These are phyloP conservation scores for Petunia axillaris DNA, from an alignment of 257 asterid species.

Conservation along the genomic window DNA sequence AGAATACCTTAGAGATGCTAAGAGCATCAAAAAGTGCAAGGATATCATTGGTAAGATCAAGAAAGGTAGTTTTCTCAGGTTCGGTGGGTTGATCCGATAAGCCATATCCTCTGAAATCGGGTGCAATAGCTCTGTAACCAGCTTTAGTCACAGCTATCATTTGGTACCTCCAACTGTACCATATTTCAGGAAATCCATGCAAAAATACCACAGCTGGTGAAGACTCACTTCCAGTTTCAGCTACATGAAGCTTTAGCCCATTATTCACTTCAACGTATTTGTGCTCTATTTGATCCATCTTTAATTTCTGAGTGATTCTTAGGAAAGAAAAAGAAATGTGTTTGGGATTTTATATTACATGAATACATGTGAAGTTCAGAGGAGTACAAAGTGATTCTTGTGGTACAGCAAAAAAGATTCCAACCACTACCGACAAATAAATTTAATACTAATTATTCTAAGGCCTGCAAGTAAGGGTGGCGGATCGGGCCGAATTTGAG, in stretches of 20 bases:
- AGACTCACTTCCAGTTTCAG: conserved; percentile 42
- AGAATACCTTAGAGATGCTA: conserved; percentile 26
- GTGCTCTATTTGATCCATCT: conserved; percentile 47
- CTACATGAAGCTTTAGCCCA: conserved; percentile 49
- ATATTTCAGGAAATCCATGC: conserved; percentile 56
- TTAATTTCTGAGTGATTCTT: background rate
- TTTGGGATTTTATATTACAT: background rate
- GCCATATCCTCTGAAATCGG: conserved; percentile 52
- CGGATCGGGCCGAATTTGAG: too few species aligned
- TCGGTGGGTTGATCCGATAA: conserved; percentile 52
- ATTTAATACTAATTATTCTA: too few species aligned
- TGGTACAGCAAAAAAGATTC: too few species aligned
- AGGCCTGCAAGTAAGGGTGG: too few species aligned
- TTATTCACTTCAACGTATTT: conserved; percentile 26
- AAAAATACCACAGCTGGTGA: conserved; percentile 44
- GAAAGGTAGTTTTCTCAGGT: conserved; percentile 45
- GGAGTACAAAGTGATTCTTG: too few species aligned
- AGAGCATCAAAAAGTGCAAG: conserved; percentile 52
- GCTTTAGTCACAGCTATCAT: too few species aligned
- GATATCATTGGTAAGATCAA: conserved; percentile 47
- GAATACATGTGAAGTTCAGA: too few species aligned
- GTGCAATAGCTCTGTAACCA: too few species aligned
- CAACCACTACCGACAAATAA: too few species aligned
- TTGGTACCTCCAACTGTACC: conserved; percentile 61
- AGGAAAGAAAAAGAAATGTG: background rate